These are phyloP conservation scores for Schizothecium vesticola DNA, from an alignment of 495 filamentous ascomycete species.

Conservation along the genomic window DNA sequence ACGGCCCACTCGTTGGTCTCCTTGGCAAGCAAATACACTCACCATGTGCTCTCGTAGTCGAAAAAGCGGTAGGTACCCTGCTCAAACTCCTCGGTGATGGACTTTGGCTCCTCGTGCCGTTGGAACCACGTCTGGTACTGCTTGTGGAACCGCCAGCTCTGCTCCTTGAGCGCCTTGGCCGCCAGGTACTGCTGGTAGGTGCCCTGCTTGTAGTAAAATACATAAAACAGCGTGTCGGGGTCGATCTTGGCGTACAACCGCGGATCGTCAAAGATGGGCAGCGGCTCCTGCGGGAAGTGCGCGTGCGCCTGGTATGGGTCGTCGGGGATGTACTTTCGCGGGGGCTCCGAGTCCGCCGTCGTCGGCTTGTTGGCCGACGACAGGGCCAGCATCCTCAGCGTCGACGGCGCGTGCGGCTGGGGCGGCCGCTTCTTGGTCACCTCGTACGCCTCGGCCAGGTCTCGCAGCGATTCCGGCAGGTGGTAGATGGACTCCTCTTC, in stretches of 20 bases:
- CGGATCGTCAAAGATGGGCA: slow-evolving; percentile 85
- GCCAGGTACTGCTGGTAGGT: slow-evolving; percentile 96
- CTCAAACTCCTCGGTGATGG: slow-evolving; percentile 96
- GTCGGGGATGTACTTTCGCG: slow-evolving; percentile 76
- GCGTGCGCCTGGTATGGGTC: slow-evolving; percentile 70
- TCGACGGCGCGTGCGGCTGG: slow-evolving; percentile 54
- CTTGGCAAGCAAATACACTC: slow-evolving; percentile 31
- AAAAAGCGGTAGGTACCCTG: slow-evolving; percentile 99
- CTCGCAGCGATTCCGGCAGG: slow-evolving; percentile 82
- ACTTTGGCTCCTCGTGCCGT: slow-evolving; percentile 95
- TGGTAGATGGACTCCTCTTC: slow-evolving; percentile 85
- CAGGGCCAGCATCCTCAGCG: slow-evolving; percentile 63
- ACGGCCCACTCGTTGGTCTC: not conserved
- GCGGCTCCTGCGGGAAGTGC: slow-evolving; percentile 87
- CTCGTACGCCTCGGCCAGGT: slow-evolving; percentile 86
- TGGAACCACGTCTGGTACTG: slow-evolving; percentile 99
- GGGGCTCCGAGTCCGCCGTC: slow-evolving; percentile 70
- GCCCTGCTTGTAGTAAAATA: slow-evolving; percentile 97
- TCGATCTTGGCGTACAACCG: slow-evolving; percentile 83
- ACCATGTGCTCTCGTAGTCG: slow-evolving; percentile 99
- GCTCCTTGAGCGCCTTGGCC: slow-evolving; percentile 88
- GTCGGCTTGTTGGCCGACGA: slow-evolving; percentile 70
- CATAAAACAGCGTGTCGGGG: slow-evolving; percentile 95
- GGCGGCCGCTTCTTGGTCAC: slow-evolving; percentile 63
- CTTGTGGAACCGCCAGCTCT: slow-evolving; percentile 99